phyloP scores from a whole-genome alignment of 2,329 filamentous ascomycete genomes.

The Claviceps monticola region DNA sequence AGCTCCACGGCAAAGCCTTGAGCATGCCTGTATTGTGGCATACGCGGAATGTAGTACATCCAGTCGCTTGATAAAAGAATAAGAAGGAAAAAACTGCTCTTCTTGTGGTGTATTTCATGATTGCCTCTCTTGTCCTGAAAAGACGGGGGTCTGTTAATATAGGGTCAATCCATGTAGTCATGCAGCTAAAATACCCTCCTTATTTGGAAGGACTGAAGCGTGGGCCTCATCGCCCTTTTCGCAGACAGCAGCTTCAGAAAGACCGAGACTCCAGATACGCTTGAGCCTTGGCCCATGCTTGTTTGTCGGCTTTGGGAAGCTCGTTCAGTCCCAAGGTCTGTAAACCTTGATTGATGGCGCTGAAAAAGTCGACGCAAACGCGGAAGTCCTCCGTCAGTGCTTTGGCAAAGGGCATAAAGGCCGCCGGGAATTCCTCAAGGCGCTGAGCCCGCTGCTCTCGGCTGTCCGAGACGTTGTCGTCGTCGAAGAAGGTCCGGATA shows the following conservation, averaged over 20 bases:
- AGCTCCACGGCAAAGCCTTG: no score
- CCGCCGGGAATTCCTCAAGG: conserved; percentile 35
- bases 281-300: conserved; percentile 40
- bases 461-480: conserved; percentile 46
- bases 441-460: conserved; percentile 30
- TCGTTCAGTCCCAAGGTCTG: conserved; percentile 36
- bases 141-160: neutral
- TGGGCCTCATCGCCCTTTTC: neutral
- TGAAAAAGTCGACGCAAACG: conserved; percentile 42
- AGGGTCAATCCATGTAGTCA: no score
- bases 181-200: neutral
- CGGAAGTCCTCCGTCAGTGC: conserved; percentile 46
- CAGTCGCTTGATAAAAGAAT: neutral
- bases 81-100: neutral
- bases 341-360: conserved; percentile 43
- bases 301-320: conserved; percentile 31
- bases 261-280: conserved; percentile 35
- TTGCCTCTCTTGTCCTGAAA: no score
- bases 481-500: conserved; percentile 66
- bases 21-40: no score
- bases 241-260: conserved; percentile 10
- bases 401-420: conserved; percentile 44
- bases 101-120: neutral
- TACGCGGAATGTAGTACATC: no score
- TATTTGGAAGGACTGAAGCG: no score